Conservation (phyloP, 495 filamentous ascomycete species). For the Neurospora sp. region DNA sequence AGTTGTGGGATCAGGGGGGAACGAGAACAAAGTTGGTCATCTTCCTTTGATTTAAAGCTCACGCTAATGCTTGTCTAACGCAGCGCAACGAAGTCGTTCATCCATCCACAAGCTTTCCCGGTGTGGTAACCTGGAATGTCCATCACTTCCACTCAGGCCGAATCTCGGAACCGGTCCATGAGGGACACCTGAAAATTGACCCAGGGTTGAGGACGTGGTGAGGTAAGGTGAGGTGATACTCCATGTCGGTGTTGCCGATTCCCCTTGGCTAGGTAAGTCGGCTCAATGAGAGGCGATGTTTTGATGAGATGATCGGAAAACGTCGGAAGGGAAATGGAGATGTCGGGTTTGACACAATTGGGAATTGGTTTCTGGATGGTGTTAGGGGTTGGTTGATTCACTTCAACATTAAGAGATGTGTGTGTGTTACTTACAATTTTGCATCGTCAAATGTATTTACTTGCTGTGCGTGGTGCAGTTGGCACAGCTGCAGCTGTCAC, state of each 20-base stretch:
- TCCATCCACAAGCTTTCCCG: neutral
- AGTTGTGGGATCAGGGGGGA: neutral
- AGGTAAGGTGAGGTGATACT: neutral
- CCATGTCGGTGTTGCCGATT: neutral
- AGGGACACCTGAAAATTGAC: neutral
- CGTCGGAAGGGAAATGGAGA: neutral
- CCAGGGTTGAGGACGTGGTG: no score
- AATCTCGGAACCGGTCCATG: neutral
- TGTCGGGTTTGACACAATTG: neutral
- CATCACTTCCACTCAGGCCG: neutral
- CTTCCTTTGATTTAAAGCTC: neutral
- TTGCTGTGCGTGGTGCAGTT: slow-evolving; percentile 14
- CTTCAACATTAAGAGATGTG: neutral
- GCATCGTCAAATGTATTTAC: neutral
- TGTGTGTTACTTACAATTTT: neutral
- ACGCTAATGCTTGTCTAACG: neutral
- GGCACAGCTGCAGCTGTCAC: slow-evolving; percentile 13
- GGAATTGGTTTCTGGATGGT: neutral
- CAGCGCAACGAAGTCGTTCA: neutral
- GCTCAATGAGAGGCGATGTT: neutral
- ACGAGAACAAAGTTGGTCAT: neutral
- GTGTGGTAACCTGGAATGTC: neutral
- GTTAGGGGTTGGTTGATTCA: neutral
- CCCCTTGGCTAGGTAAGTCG: neutral
- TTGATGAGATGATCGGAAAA: neutral